These are phyloP conservation scores for Dovyalis caffra DNA, from an alignment of 345 rosid genomes.

Conservation along the genomic window DNA sequence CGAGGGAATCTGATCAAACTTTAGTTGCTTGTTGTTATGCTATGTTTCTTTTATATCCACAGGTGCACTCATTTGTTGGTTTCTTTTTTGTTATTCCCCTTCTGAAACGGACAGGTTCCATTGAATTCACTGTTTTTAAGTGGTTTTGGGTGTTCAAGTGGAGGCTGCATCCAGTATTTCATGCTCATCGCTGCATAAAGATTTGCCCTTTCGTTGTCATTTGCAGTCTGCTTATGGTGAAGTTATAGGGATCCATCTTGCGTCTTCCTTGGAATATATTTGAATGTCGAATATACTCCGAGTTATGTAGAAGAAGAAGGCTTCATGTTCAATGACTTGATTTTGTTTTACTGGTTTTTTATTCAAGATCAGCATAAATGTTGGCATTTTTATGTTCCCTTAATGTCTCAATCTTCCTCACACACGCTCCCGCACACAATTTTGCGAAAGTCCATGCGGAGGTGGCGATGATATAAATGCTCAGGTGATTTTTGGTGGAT, in stretches of 20 bases:
- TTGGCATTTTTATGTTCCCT: neutral
- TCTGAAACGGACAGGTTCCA: conserved; percentile 4
- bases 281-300: conserved; percentile 8
- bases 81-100: neutral
- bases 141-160: conserved; percentile 6
- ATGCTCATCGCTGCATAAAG: neutral
- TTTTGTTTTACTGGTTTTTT: conserved; percentile 4
- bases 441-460: too few species aligned
- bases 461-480: too few species aligned
- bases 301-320: conserved; percentile 7
- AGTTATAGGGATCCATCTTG: neutral
- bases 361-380: conserved; percentile 8
- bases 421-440: too few species aligned
- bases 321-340: conserved; percentile 16
- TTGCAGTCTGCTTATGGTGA: neutral
- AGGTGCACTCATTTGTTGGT: neutral
- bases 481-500: too few species aligned
- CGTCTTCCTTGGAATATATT: neutral
- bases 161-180: neutral
- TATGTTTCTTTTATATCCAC: conserved; percentile 1
- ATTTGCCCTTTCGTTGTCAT: neutral
- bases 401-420: too few species aligned
- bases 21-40: too few species aligned
- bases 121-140: neutral
- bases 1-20: too few species aligned